Percentiles rank a stretch among this genome's conserved stretches.
These are phyloP conservation scores for Pachyrhizus erosus DNA, from an alignment of 306 rosid genomes.

Conservation along the genomic window DNA sequence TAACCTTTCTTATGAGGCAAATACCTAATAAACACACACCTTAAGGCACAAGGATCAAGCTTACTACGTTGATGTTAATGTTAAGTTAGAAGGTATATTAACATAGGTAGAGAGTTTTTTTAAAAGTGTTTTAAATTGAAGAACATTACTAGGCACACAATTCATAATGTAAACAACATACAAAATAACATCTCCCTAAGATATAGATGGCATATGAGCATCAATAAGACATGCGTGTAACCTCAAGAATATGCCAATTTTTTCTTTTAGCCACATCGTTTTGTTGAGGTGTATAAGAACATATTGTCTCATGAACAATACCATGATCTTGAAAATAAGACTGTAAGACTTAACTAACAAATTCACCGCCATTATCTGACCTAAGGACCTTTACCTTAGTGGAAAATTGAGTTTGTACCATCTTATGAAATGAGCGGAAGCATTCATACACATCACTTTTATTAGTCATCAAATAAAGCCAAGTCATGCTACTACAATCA, in stretches of 20 bases:
- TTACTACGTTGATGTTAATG: background rate
- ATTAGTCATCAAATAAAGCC: background rate
- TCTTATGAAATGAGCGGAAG: background rate
- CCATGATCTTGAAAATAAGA: too few species aligned
- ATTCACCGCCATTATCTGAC: background rate
- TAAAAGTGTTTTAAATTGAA: background rate
- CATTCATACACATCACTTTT: constrained; percentile 13
- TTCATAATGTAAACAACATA: background rate
- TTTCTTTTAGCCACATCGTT: background rate
- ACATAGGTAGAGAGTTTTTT: background rate
- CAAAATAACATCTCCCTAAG: background rate
- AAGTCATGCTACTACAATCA: background rate
- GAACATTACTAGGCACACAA: background rate
- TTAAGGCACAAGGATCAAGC: background rate
- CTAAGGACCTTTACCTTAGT: background rate
- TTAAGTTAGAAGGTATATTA: background rate
- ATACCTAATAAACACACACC: background rate
- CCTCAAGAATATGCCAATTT: background rate
- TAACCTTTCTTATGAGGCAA: background rate
- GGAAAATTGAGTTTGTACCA: background rate
- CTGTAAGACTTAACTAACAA: background rate
- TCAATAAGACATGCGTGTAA: background rate
- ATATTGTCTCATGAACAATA: background rate
- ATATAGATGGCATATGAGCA: background rate
- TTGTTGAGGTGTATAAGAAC: background rate